Conservation (phyloP, 495 filamentous ascomycete genomes). For the Penicillium psychrofluorescens region DNA sequence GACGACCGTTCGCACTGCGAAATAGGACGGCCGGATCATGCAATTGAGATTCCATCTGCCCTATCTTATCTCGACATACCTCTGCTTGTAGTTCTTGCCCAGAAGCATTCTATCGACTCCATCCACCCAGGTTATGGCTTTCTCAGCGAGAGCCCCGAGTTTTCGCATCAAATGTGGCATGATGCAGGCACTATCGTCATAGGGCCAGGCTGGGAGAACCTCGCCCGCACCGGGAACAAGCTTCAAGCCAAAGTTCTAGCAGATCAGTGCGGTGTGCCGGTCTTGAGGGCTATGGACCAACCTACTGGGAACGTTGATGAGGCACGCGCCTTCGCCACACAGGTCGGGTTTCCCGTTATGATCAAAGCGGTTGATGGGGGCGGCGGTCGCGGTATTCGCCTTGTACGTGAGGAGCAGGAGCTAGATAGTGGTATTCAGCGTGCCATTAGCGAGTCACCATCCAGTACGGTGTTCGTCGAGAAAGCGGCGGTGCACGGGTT, state of each 20-base stretch:
- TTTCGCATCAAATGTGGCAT: conserved; percentile 43
- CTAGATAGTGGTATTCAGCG: conserved; percentile 34
- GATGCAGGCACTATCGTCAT: conserved; percentile 43
- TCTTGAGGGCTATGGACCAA: conserved; percentile 39
- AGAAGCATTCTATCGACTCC: conserved; percentile 45
- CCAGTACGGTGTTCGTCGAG: conserved; percentile 46
- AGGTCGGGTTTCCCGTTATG: conserved; percentile 49
- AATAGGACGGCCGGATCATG: conserved; percentile 35
- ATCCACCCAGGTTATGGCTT: conserved; percentile 60
- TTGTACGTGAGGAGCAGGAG: conserved; percentile 28
- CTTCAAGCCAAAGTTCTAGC: conserved; percentile 48
- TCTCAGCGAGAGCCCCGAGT: conserved; percentile 50
- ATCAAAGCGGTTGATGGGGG: conserved; percentile 48
- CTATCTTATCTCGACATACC: conserved; percentile 45
- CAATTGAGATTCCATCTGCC: conserved; percentile 40
- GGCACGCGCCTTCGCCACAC: conserved; percentile 33
- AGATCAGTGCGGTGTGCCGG: conserved; percentile 44
- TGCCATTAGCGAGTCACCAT: conserved; percentile 43
- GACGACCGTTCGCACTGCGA: conserved; percentile 48
- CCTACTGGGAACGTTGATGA: conserved; percentile 32
- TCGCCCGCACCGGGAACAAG: conserved; percentile 50
- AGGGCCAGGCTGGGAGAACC: conserved; percentile 45
- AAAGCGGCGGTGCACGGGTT: conserved; percentile 43
- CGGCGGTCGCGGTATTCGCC: conserved; percentile 43
- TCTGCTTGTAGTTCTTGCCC: conserved; percentile 35